These are phyloP conservation scores for Blastobotrys ciferrii DNA, from an alignment of 1,139 yeast species.

Conservation along the genomic window DNA sequence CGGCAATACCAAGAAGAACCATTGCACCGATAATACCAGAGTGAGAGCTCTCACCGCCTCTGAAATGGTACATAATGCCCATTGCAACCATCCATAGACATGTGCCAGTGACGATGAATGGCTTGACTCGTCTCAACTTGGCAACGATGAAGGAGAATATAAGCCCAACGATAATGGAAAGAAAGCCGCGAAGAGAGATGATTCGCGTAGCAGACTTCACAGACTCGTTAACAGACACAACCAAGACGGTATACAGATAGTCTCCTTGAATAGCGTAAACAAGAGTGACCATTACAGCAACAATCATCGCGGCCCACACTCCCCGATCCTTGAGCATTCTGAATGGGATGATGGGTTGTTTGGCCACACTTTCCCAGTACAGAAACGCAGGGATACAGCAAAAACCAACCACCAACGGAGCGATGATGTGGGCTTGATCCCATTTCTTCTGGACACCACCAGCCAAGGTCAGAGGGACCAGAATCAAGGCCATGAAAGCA, in stretches of 20 bases:
- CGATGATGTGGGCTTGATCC: constrained; percentile 57
- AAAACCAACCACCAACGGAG: constrained; percentile 62
- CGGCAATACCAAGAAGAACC: constrained; percentile 67
- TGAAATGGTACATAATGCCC: constrained; percentile 56
- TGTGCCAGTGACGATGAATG: constrained; percentile 58
- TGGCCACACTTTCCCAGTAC: constrained; percentile 55
- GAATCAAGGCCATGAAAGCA: constrained; percentile 52
- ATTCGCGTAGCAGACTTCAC: constrained; percentile 64
- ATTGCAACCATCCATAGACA: constrained; percentile 53
- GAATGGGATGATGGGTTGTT: constrained; percentile 58
- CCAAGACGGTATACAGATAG: constrained; percentile 59
- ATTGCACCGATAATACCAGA: constrained; percentile 65
- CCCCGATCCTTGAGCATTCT: constrained; percentile 60
- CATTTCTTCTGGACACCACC: constrained; percentile 55
- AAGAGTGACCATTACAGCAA: constrained; percentile 55
- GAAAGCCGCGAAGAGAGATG: constrained; percentile 59
- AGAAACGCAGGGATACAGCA: constrained; percentile 53
- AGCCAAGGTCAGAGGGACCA: constrained; percentile 52
- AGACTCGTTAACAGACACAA: constrained; percentile 59
- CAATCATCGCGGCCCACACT: constrained; percentile 58
- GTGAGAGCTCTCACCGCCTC: constrained; percentile 51
- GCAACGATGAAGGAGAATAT: constrained; percentile 54
- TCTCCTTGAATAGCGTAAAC: constrained; percentile 67
- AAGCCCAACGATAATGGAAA: constrained; percentile 59
- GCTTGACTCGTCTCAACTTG: constrained; percentile 51